A percentile compares a stretch with the other conserved stretches of the same genome.
phyloP scores from a whole-genome alignment of 345 rosid species.

The Pugionium cornutum region DNA sequence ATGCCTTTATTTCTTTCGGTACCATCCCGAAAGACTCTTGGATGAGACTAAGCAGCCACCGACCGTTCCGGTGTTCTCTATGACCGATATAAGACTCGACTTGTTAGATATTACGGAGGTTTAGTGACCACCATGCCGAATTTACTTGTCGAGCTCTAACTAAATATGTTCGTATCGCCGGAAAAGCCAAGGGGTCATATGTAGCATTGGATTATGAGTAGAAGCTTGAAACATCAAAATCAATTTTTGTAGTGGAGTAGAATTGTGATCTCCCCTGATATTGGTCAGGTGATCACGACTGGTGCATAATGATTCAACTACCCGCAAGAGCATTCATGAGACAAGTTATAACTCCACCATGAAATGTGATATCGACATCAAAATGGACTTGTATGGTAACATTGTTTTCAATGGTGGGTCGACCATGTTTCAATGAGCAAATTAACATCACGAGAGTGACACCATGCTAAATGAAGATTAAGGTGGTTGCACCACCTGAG shows the following conservation, averaged over 20 bases:
- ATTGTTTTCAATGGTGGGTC: constrained; percentile 84
- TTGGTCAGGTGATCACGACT: constrained; percentile 80
- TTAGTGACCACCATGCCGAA: too few relatives aligned
- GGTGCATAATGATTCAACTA: constrained; percentile 86
- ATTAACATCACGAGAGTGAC: constrained; percentile 71
- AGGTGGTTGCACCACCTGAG: constrained; percentile 84
- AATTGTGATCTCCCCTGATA: constrained; percentile 70
- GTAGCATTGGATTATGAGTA: constrained; percentile 81
- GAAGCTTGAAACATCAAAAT: constrained; percentile 76
- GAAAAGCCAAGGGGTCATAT: constrained; percentile 27
- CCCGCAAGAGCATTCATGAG: constrained; percentile 85
- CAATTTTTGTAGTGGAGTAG: constrained; percentile 71
- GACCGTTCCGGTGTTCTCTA: too few relatives aligned
- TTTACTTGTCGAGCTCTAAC: too few relatives aligned
- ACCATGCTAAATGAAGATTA: constrained; percentile 87
- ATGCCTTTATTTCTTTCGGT: too few relatives aligned
- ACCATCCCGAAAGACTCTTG: too few relatives aligned
- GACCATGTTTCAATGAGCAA: constrained; percentile 87
- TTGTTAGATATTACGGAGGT: too few relatives aligned
- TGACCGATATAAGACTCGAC: too few relatives aligned
- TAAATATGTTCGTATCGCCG: too few relatives aligned
- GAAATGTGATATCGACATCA: constrained; percentile 86
- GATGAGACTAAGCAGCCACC: too few relatives aligned
- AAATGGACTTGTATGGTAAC: constrained; percentile 78
- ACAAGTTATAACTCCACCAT: constrained; percentile 84